Evolutionary conservation across 805 yeast genomes (phyloP), one percentile per base, ranked within the genome.

Genomic region (Saccharomycopsis schoenii): DNA sequence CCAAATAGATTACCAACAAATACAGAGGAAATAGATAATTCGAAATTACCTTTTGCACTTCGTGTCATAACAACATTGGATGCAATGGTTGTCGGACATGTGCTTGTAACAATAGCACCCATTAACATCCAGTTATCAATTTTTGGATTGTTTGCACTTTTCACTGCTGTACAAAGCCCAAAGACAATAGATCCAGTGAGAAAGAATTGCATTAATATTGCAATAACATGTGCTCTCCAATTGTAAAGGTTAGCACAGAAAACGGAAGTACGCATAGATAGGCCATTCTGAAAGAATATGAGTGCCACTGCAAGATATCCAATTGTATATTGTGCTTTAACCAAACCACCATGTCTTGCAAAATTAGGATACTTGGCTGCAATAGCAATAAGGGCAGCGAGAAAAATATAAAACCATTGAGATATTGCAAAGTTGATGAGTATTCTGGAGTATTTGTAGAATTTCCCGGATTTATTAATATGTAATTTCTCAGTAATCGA

Each of bases 61-160:
- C 84, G 80, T 5, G 97, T 91, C 97, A 91, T 91, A 36, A 91
- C 92, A 36, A 91, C 97, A 70, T 91, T 91, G 1, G 97, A 89
- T 0, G 92, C 83, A 19, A 91, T 96, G 0, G 97, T 91, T 9
- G 97, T 91, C 36, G 97, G 97, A 71, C 96, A 88, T 12, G 93
- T 81, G 37, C 89, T 88, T 1, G 96, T 88, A 55, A 89, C 86
- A 19, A 91, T 81, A 62, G 91, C 72, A 0, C 97, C 97, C 14
- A 87, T 87, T 24, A 91, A 74, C 66, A 89, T 80, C 89, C 94
- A 89, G 40, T 81, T 78, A 66, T 84, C 85, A 42, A 90, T 88
- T n/a, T 74, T 69, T 1, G 74, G 71, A 68, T 88, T 79, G 63
- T 80, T 63, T 0, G 94, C 82, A 2, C 75, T 76, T 64, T 79